Evolutionary conservation across 2,329 filamentous ascomycete genomes (phyloP).

Genomic region (Colletotrichum horii): DNA sequence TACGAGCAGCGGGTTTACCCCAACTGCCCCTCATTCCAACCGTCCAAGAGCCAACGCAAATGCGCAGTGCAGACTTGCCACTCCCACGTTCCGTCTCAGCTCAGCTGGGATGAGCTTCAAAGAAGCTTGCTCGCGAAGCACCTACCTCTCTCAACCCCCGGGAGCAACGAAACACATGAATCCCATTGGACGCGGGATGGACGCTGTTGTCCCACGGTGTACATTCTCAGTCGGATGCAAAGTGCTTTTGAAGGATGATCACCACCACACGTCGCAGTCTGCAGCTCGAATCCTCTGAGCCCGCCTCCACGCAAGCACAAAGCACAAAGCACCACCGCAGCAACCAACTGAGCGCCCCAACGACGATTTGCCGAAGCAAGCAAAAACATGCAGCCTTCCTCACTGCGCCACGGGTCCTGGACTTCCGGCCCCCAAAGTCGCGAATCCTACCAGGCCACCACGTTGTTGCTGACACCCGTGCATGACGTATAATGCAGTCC

Average conservation of each 20-base stretch:
- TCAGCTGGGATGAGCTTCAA: not conserved
- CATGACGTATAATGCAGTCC: not conserved
- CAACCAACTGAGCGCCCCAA: not conserved
- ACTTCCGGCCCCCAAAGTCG: not conserved
- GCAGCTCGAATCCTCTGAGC: not conserved
- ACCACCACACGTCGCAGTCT: not conserved
- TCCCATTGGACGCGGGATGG: not conserved
- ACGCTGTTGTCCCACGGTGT: not conserved
- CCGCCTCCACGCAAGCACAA: not conserved
- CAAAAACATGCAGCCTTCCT: not conserved
- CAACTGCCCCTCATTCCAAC: not conserved
- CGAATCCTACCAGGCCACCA: not conserved
- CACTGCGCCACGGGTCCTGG: not conserved
- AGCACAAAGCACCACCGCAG: not conserved
- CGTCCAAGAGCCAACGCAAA: not conserved
- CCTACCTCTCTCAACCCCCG: not conserved
- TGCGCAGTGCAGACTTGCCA: not conserved
- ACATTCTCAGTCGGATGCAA: not conserved
- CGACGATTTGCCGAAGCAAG: not conserved
- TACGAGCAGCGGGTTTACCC: not conserved
- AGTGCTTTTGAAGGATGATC: not conserved
- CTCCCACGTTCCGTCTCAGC: not conserved
- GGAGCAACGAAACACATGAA: not conserved
- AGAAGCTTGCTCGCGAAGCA: not conserved
- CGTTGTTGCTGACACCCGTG: not conserved